Evolutionary conservation across 768 basidiomycete species (phyloP), one percentile per base, ranked within the genome.

Genomic region (Phylloporus sp.): DNA sequence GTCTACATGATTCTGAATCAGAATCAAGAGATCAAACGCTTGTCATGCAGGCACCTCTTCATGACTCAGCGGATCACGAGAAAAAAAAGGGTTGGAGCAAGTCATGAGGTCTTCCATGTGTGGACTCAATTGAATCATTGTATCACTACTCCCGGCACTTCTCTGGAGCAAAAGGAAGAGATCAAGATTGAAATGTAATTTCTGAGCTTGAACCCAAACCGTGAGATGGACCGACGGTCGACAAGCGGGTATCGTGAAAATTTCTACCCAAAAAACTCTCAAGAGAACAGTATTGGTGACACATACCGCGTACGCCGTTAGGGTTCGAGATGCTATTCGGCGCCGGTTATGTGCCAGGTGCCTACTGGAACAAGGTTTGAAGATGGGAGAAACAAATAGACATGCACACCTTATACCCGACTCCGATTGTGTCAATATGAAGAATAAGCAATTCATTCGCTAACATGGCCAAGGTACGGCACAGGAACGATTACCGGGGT

Each of bases 391-490:
- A 53, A 52, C 35, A 42, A 40, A 37, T 18, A 40, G 28, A 41
- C 31, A 26, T 41, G 53, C 56, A 52, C 53, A 63, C 61, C 56
- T 58, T 56, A 61, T 46, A 48, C 27, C 62, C 59, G 62, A 61
- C 50, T 22, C 36, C 26, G 23, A 26, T 41, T 31, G 46, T 47
- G 42, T 49, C 46, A 28, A 34, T 31, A 31, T 22, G 34, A 39
- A 39, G 17, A 27, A 50, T 53, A 62, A 57, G 50, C 54, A 59
- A 64, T 62, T 64, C 52, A 62, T 40, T 62, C 49, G 53, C 53
- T 57, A 54, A 13, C n/a, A 34, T 37, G 28, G 23, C 29, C 22
- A n/a, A n/a, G n/a, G n/a, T 48, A 48, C 57, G 53, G 52, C 46
- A 61, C 26, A 49, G 41, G n/a, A 17, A 42, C 36, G 39, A 18